Evolutionary conservation across 2,329 filamentous ascomycete genomes (phyloP).

Genomic region (Nakataea oryzae): DNA sequence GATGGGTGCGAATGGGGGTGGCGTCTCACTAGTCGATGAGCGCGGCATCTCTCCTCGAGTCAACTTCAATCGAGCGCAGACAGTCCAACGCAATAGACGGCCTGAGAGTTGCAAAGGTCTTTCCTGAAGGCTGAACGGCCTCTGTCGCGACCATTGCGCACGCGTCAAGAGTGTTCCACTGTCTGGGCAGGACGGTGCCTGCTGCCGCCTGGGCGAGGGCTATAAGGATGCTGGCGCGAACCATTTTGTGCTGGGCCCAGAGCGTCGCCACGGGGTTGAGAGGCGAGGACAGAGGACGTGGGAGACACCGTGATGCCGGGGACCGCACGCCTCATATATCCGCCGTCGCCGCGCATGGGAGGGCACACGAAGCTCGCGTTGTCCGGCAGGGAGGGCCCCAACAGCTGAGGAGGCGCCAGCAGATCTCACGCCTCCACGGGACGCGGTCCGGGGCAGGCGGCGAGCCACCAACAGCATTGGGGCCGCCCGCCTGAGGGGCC

Average conservation of each 20-base stretch:
- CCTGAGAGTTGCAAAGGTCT: neutral
- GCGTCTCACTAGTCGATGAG: constrained; percentile 29
- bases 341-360: too few species aligned
- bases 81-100: constrained; percentile 24
- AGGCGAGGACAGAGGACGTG: neutral
- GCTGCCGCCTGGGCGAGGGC: neutral
- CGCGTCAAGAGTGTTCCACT: neutral
- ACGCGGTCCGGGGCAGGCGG: too few species aligned
- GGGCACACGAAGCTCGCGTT: too few species aligned
- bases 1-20: neutral
- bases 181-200: neutral
- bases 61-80: constrained; percentile 31
- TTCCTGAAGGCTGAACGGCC: neutral
- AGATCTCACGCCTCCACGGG: too few species aligned
- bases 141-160: neutral
- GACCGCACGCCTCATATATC: neutral
- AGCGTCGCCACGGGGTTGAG: neutral
- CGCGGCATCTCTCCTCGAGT: constrained; percentile 26
- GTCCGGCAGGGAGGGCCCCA: too few species aligned
- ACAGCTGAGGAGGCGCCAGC: too few species aligned
- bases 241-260: neutral
- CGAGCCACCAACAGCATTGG: too few species aligned
- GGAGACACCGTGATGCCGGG: neutral
- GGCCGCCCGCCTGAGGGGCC: too few species aligned
- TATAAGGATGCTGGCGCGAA: neutral